Evolutionary conservation across 2,329 filamentous ascomycete species (phyloP), one percentile per base, ranked within the genome.

Genomic region (Fusarium algeriense): DNA sequence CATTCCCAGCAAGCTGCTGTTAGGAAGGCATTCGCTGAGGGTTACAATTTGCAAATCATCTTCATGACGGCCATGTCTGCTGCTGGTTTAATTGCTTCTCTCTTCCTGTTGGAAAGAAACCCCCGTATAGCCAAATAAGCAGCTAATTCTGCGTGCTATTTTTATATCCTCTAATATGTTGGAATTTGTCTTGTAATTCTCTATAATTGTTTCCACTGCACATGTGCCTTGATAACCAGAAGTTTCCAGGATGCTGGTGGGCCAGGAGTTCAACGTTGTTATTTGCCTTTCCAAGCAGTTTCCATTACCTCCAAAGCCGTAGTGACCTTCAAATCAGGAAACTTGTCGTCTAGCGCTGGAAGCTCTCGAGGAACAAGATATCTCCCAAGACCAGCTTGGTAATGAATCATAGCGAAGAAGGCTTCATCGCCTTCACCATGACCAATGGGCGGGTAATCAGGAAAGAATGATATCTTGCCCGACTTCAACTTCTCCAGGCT

Each of bases 401-500:
- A 73, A 43, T 74, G 72, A 41, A 74, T 50, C 52, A 56, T 64
- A 1, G 72, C 72, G 15, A 74, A 74, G 44, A 74, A 74, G 1
- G 69, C 63, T 17, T 76, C 60, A 6, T 72, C 70, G 0, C 68
- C 72, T 0, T 60, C 64, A 3, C 64, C 48, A 5, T 64, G 48
- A 0, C 73, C 75, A 14, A 76, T 74, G 1, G 50, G 15, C 1
- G 75, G 75, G 35, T 69, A 77, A 5, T 75, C 59, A 1, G 57
- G 40, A 6, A 59, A 64, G 41, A 75, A 75, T 2, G 76, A 77
- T 15, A 77, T 77, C 9, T 58, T 70, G 2, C 75, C 75, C 0
- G 71, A 73, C 17, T 72, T 61, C 3, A 77, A 43, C 41, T 71
- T 77, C 12, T 73, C 70, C 19, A 77, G 20, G 7, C 69, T 74